These are phyloP conservation scores for Xylaria grammica DNA, from an alignment of 495 filamentous ascomycete species.

Conservation along the genomic window DNA sequence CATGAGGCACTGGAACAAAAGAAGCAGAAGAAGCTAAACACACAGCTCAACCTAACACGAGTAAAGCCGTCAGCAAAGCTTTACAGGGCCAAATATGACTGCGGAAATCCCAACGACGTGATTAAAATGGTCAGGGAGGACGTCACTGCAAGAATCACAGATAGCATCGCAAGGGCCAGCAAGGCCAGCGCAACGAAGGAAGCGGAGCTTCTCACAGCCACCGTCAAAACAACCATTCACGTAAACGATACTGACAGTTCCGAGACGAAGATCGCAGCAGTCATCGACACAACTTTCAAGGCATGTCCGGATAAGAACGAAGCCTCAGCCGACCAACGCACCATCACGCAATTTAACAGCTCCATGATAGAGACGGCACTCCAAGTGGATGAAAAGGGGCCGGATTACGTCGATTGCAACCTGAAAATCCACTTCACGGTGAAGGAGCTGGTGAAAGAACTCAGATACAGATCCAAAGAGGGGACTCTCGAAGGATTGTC, in stretches of 20 bases:
- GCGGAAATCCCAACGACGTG: background rate
- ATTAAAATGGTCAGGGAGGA: constrained; percentile 3
- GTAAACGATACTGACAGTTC: background rate
- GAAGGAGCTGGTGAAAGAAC: constrained; percentile 13
- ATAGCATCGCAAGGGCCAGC: background rate
- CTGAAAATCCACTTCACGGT: constrained; percentile 4
- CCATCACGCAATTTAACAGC: background rate
- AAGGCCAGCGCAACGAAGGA: background rate
- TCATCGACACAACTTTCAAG: constrained; percentile 4
- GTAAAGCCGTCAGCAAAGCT: background rate
- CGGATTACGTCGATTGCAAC: background rate
- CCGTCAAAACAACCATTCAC: constrained; percentile 7
- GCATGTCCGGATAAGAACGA: background rate
- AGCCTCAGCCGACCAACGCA: background rate
- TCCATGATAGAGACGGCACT: background rate
- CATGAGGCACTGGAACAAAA: background rate
- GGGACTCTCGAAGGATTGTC: constrained; percentile 6
- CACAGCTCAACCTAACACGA: background rate
- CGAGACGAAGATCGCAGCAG: background rate
- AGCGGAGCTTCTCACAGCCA: background rate
- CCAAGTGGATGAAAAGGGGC: background rate
- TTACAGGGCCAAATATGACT: background rate
- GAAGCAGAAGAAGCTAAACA: background rate
- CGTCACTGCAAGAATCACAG: constrained; percentile 7
- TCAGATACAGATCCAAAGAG: constrained; percentile 6